These are phyloP conservation scores for Piromyces sp. DNA, from an alignment of 192 early-diverging fungal species.

Conservation along the genomic window DNA sequence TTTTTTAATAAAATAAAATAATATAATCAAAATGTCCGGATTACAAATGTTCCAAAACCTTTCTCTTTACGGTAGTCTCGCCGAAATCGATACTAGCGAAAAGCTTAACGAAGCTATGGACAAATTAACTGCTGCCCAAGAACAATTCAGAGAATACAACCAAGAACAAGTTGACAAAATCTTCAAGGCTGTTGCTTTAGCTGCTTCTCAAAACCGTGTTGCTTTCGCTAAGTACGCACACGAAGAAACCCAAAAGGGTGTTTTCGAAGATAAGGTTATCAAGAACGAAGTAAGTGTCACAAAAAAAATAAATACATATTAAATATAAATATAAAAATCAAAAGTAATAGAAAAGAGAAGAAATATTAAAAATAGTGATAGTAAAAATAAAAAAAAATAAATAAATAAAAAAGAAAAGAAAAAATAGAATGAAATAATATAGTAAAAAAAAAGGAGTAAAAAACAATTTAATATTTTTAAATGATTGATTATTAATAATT, in stretches of 20 bases:
- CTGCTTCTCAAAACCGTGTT: neutral
- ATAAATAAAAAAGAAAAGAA: no score
- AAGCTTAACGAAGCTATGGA: neutral
- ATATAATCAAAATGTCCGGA: neutral
- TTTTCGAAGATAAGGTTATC: neutral
- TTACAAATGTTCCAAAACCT: neutral
- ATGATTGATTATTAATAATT: no score
- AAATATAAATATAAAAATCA: no score
- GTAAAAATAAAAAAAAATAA: no score
- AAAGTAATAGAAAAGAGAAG: no score
- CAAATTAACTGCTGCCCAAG: neutral
- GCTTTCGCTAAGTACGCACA: neutral
- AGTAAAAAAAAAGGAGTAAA: no score
- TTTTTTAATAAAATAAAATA: no score
- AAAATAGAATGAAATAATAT: no score
- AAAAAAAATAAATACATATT: no score
- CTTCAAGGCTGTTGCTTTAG: neutral
- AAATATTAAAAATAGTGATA: no score
- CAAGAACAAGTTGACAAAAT: neutral
- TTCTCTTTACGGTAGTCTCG: neutral
- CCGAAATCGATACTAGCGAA: neutral
- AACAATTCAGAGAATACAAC: neutral
- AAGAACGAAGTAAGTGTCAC: neutral
- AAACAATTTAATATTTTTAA: no score
- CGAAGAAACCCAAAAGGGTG: neutral